Conservation (phyloP, 495 filamentous ascomycete species). For the Hypoxylon cercidicola region DNA sequence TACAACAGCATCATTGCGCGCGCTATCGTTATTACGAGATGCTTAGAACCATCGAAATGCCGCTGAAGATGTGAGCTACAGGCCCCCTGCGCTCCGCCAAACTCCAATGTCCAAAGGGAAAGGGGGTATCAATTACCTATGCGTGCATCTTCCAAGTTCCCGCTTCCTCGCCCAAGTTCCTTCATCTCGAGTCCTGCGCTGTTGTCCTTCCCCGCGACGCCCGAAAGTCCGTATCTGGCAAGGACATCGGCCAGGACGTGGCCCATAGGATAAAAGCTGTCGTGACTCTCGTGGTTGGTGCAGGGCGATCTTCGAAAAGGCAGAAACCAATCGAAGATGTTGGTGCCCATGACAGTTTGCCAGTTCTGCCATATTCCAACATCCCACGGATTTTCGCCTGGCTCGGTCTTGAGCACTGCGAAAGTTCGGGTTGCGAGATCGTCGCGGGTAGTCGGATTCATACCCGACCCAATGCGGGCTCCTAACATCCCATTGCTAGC, state of each 20-base stretch:
- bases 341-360: constrained; percentile 77
- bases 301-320: constrained; percentile 76
- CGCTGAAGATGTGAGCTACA: not conserved
- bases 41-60: constrained; percentile 7
- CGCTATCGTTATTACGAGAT: constrained; percentile 7
- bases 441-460: constrained; percentile 44
- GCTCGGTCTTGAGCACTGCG: constrained; percentile 75
- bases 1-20: constrained; percentile 12
- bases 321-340: constrained; percentile 76
- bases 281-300: constrained; percentile 55
- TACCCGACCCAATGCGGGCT: not conserved
- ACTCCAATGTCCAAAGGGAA: constrained; percentile 34
- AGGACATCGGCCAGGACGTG: constrained; percentile 52
- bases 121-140: constrained; percentile 37
- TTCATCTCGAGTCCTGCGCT: constrained; percentile 41
- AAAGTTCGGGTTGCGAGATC: constrained; percentile 69
- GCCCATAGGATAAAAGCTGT: constrained; percentile 62
- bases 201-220: constrained; percentile 38
- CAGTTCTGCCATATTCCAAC: constrained; percentile 74
- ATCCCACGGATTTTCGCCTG: constrained; percentile 84
- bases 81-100: constrained; percentile 2
- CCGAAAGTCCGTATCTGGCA: constrained; percentile 49
- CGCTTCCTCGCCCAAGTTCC: constrained; percentile 12
- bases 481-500: not conserved
- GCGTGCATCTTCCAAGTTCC: constrained; percentile 23